Conservation (phyloP, 495 filamentous ascomycete species). For the Thozetella sp. region DNA sequence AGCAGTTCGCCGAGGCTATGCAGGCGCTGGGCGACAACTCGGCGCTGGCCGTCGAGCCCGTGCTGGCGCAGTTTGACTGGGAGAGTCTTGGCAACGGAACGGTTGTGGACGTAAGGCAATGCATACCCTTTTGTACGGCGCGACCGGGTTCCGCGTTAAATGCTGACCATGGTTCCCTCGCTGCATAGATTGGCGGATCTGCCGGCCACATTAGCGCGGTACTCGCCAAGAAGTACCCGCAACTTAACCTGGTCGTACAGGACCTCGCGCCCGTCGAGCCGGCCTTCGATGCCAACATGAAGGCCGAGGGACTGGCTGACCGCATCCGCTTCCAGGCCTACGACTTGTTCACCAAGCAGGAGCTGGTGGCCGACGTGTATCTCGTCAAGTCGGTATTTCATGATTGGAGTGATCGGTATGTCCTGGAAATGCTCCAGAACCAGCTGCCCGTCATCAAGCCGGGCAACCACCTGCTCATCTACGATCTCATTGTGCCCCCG, state of each 20-base stretch:
- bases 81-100: slow-evolving; percentile 22
- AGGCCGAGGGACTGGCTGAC: slow-evolving; percentile 23
- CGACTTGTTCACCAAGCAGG: slow-evolving; percentile 51
- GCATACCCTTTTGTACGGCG: too few relatives aligned
- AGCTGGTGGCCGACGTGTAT: slow-evolving; percentile 54
- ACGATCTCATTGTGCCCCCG: slow-evolving; percentile 25
- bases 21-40: neutral
- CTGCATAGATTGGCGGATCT: slow-evolving; percentile 2
- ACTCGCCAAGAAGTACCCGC: slow-evolving; percentile 25
- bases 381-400: slow-evolving; percentile 57
- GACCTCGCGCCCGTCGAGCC: slow-evolving; percentile 27
- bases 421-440: slow-evolving; percentile 39
- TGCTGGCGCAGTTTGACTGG: slow-evolving; percentile 31
- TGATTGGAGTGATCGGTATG: slow-evolving; percentile 48
- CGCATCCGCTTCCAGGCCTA: slow-evolving; percentile 47
- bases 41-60: neutral
- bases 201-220: slow-evolving; percentile 1
- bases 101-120: slow-evolving; percentile 31
- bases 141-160: too few relatives aligned
- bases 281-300: slow-evolving; percentile 21
- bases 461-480: slow-evolving; percentile 41
- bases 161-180: neutral
- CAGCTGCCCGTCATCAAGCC: slow-evolving; percentile 41
- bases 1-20: slow-evolving; percentile 5
- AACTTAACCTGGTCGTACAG: slow-evolving; percentile 33